These are phyloP conservation scores for Rubroboletus pulcherrimus DNA, from an alignment of 768 basidiomycete species.

Conservation along the genomic window DNA sequence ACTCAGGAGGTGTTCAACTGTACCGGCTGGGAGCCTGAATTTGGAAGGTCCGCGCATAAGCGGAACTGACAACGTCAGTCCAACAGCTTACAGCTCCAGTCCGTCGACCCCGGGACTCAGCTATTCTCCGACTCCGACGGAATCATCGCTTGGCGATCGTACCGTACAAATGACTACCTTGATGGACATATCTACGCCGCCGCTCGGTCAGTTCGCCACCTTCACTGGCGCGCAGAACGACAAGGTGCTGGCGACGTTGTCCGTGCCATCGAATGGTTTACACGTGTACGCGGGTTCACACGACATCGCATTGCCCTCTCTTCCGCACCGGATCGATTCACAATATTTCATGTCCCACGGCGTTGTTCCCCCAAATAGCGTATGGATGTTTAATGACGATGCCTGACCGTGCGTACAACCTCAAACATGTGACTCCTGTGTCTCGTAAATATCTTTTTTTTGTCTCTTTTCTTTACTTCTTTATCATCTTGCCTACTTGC, in stretches of 20 bases:
- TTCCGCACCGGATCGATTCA: constrained; percentile 9
- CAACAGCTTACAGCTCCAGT: constrained; percentile 30
- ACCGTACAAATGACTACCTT: constrained; percentile 56
- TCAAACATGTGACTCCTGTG: constrained; percentile 10
- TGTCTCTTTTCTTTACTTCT: background rate
- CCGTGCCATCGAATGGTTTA: constrained; percentile 14
- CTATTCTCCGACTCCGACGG: constrained; percentile 59
- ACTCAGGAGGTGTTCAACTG: constrained; percentile 41
- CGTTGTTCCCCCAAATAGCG: constrained; percentile 5
- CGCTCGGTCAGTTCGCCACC: constrained; percentile 36
- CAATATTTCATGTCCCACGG: constrained; percentile 16
- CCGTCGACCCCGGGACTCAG: constrained; percentile 56
- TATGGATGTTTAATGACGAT: constrained; percentile 20
- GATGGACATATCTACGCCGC: constrained; percentile 40
- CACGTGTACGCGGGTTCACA: constrained; percentile 21
- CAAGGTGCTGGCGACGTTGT: constrained; percentile 24
- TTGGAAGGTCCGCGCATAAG: constrained; percentile 8
- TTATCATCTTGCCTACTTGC: constrained; percentile 19
- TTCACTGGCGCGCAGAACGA: constrained; percentile 35
- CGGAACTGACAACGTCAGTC: constrained; percentile 15
- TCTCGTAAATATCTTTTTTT: constrained; percentile 18
- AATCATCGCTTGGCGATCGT: constrained; percentile 51
- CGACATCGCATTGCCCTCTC: constrained; percentile 3
- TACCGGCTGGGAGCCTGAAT: constrained; percentile 36
- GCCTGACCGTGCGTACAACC: background rate